A percentile compares a stretch with the other conserved stretches of the same genome.
phyloP scores from a whole-genome alignment of 202 grass and related monocot species.

The Zoysia matrella region DNA sequence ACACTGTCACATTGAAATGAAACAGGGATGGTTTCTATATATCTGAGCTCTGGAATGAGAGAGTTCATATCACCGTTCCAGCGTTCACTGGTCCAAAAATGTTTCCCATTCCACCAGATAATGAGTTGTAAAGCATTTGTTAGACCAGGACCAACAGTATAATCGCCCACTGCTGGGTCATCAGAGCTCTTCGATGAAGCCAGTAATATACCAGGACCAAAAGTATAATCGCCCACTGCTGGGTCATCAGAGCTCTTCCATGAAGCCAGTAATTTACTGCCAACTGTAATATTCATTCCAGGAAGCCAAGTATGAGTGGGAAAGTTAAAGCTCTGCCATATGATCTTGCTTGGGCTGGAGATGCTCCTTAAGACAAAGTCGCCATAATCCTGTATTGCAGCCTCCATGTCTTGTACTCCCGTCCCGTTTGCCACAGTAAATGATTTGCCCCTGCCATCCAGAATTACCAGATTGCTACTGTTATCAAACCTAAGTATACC shows the following conservation, averaged over 20 bases:
- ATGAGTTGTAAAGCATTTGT: too few species aligned
- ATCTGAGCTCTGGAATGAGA: too few species aligned
- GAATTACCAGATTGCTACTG: conserved; percentile 28
- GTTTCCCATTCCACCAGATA: too few species aligned
- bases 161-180: conserved; percentile 32
- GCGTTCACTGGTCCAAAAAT: too few species aligned
- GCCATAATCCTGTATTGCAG: conserved; percentile 48
- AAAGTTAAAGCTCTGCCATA: conserved; percentile 68
- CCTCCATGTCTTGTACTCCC: conserved; percentile 34
- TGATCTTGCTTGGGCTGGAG: not conserved
- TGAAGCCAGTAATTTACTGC: conserved; percentile 41
- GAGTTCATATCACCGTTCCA: too few species aligned
- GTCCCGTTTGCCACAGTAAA: conserved; percentile 25
- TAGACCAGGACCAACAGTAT: too few species aligned
- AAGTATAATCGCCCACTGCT: not conserved
- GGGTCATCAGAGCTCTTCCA: conserved; percentile 56
- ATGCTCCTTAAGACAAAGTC: conserved; percentile 57
- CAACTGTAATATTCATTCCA: conserved; percentile 38
- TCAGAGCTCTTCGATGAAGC: conserved; percentile 52
- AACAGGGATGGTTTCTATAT: too few species aligned
- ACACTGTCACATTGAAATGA: too few species aligned
- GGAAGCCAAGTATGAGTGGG: conserved; percentile 67
- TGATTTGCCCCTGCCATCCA: conserved; percentile 30
- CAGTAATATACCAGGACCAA: conserved; percentile 21
- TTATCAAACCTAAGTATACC: conserved; percentile 49